Evolutionary conservation across 2,329 filamentous ascomycete species (phyloP).

Genomic region (Cladophialophora immunda): DNA sequence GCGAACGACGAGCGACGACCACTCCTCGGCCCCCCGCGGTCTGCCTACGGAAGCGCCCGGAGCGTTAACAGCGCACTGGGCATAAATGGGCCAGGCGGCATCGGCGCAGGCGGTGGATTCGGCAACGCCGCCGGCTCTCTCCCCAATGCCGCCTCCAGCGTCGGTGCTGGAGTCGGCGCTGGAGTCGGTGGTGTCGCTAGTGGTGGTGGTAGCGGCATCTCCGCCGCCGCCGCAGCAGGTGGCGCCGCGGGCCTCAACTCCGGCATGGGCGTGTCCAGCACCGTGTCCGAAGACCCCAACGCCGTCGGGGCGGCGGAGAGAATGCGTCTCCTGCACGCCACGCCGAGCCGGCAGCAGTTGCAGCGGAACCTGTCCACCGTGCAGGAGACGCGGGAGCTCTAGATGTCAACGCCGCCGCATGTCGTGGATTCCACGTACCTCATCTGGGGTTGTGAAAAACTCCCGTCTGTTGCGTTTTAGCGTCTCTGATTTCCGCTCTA

Average conservation of each 20-base stretch:
- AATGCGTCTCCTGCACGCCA: slow-evolving; percentile 13
- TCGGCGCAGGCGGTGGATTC: not conserved
- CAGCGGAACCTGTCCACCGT: slow-evolving; percentile 18
- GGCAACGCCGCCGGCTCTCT: not conserved
- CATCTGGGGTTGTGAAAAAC: no score
- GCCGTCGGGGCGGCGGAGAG: not conserved
- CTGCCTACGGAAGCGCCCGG: slow-evolving; percentile 14
- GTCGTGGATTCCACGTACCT: no score
- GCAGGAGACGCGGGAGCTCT: slow-evolving; percentile 17
- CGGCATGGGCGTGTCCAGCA: not conserved
- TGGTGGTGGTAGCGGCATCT: slow-evolving; percentile 2
- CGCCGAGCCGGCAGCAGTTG: slow-evolving; percentile 19
- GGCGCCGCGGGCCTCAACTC: not conserved
- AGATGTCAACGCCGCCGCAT: no score
- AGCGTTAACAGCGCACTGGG: not conserved
- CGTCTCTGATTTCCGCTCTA: no score
- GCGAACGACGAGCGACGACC: slow-evolving; percentile 6
- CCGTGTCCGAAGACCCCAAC: not conserved
- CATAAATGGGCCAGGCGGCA: not conserved
- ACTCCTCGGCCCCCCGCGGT: not conserved
- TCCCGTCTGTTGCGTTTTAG: no score
- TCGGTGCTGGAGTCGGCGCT: not conserved
- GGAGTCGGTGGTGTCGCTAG: no score
- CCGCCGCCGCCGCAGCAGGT: not conserved
- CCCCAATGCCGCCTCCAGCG: not conserved